Evolutionary conservation across 2,329 filamentous ascomycete species (phyloP), one percentile per base, ranked within the genome.

Genomic region (Helminthosporium solani): DNA sequence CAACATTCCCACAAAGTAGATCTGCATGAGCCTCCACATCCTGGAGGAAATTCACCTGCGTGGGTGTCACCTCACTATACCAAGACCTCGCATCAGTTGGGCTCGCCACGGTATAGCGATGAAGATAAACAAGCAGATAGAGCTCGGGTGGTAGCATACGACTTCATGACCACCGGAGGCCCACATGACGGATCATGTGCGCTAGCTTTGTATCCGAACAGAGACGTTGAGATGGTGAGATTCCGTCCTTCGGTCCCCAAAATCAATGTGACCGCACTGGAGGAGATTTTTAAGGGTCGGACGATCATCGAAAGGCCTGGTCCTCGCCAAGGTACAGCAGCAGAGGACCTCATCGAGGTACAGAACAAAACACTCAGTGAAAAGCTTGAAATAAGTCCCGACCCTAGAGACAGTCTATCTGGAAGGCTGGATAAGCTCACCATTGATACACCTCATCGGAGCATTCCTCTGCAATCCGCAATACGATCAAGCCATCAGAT

Each of bases 91-190:
- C 73, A 75, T 45, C 67, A 62, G 27, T 47, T 78, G 5, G 61
- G 67, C 38, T 67, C 69, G 45, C 76, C 79, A 1, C 76, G 67
- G 54, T 72, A 78, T 46, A 72, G 77, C 40, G 68, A 71, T 11
- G 61, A 70, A 14, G 68, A 73, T 25, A 68, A 69, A 1, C 69
- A 70, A 33, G 66, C 70, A n/a, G 73, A 77, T 30, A 73, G 74
- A 14, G 66, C 74, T 21, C 72, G 77, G 15, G 67, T 82, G 15
- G 77, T 84, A 14, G 79, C 80, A 0, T 85, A 84, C 54, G 82
- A 85, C 54, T 85, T 83, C 63, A 73, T 83, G 46, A 75, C 75
- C 37, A 62, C 75, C 34, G 73, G 70, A 28, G 68, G 68, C 12
- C 70, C 71, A 3, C 54, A 64, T 9, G 65, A 70, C n/a, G 76